These are phyloP conservation scores for Skeletonema tropicum DNA, from an alignment of 108 stramenopile species.

Conservation along the genomic window DNA sequence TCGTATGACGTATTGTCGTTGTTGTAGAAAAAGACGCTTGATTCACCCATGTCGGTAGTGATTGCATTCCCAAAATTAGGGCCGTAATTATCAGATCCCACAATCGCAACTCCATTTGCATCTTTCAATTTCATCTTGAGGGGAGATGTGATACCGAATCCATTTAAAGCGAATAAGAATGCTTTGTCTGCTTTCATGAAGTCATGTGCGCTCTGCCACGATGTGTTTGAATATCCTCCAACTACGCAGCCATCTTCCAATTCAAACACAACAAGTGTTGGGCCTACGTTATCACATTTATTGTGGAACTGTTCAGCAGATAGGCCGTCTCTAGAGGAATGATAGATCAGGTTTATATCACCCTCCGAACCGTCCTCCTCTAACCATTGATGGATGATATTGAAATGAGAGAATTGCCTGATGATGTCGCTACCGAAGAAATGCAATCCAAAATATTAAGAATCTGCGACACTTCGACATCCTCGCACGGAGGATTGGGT, in stretches of 20 bases:
- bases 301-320: conserved; percentile 11
- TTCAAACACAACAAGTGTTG: conserved; percentile 9
- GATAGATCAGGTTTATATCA: conserved; percentile 19
- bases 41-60: too few relatives aligned
- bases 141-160: conserved; percentile 4
- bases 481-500: background rate
- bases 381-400: conserved; percentile 21
- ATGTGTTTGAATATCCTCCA: conserved; percentile 16
- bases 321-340: conserved; percentile 16
- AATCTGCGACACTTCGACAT: background rate
- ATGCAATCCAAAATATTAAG: conserved; percentile 19
- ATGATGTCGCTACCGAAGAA: conserved; percentile 21
- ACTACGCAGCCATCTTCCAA: background rate
- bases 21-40: too few relatives aligned
- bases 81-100: too few relatives aligned
- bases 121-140: conserved; percentile 13
- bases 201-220: background rate
- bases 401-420: background rate
- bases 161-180: conserved; percentile 18
- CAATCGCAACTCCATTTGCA: too few relatives aligned
- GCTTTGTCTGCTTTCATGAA: conserved; percentile 16
- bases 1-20: background rate
- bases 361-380: conserved; percentile 4
- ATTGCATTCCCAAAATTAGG: too few relatives aligned
- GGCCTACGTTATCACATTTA: conserved; percentile 19